phyloP scores from a whole-genome alignment of 2,329 filamentous ascomycete genomes.

The Fusarium cyanostomum region DNA sequence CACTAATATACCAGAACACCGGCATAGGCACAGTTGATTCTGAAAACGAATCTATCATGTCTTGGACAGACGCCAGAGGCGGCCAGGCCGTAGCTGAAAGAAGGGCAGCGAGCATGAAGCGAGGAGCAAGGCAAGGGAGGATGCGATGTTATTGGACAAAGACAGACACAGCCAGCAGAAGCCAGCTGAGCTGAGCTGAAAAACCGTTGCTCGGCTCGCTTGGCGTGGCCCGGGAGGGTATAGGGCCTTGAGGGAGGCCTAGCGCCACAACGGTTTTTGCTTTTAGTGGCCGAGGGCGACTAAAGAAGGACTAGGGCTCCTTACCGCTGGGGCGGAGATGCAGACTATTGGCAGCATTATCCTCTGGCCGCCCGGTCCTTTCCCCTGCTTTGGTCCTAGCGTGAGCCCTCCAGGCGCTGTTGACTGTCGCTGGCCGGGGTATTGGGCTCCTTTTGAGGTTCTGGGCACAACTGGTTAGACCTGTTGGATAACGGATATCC shows the following conservation, averaged over 20 bases:
- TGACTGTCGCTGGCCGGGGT: neutral
- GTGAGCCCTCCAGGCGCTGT: neutral
- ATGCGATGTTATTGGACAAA: conserved; percentile 25
- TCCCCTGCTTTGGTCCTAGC: conserved; percentile 17
- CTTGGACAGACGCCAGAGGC: conserved; percentile 28
- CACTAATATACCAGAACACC: conserved; percentile 1
- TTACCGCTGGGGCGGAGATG: conserved; percentile 37
- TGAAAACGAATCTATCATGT: conserved; percentile 1
- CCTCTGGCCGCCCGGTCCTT: conserved; percentile 26
- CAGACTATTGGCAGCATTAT: conserved; percentile 40
- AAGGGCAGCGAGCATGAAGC: conserved; percentile 27
- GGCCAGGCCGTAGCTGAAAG: conserved; percentile 28
- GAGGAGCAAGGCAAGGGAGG: conserved; percentile 24
- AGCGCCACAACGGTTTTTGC: conserved; percentile 44
- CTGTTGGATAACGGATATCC: neutral
- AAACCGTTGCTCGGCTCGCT: conserved; percentile 41
- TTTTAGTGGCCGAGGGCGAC: conserved; percentile 38
- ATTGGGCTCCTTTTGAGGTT: neutral
- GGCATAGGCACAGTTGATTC: conserved; percentile 9
- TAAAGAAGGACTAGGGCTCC: conserved; percentile 32
- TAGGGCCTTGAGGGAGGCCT: conserved; percentile 33
- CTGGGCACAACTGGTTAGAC: neutral
- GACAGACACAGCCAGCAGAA: conserved; percentile 20
- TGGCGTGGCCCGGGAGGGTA: conserved; percentile 31
- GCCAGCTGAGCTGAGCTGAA: conserved; percentile 43